A percentile compares a stretch with the other conserved stretches of the same genome.
Conservation (phyloP, 768 basidiomycete genomes). For the Russula abietina region DNA sequence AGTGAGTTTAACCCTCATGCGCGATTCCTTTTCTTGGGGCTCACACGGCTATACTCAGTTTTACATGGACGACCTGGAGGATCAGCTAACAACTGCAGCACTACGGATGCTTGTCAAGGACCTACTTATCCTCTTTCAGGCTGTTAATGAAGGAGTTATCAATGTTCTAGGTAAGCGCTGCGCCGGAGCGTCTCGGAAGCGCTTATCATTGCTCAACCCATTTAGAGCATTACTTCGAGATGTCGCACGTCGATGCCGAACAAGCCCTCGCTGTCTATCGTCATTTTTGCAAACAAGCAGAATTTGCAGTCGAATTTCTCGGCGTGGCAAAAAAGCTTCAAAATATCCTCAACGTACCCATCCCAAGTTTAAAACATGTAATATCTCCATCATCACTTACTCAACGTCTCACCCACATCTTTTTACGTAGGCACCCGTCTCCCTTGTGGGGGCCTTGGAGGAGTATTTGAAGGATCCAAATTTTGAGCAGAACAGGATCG, state of each 20-base stretch:
- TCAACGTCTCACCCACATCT: neutral
- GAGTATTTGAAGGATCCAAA: constrained; percentile 96
- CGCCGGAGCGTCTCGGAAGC: constrained; percentile 33
- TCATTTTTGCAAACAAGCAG: constrained; percentile 90
- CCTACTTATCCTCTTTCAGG: constrained; percentile 90
- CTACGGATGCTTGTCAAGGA: constrained; percentile 95
- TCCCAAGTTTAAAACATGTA: constrained; percentile 91
- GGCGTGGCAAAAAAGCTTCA: constrained; percentile 89
- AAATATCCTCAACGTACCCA: constrained; percentile 86
- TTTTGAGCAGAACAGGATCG: constrained; percentile 90
- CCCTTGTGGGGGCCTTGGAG: constrained; percentile 86
- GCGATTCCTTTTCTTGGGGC: neutral
- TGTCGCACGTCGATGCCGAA: constrained; percentile 89
- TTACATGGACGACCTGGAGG: constrained; percentile 88
- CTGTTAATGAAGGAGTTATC: constrained; percentile 91
- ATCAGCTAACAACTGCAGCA: constrained; percentile 83
- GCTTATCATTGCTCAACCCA: neutral
- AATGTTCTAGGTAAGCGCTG: constrained; percentile 60
- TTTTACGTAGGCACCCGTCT: constrained; percentile 73
- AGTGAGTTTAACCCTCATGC: constrained; percentile 36
- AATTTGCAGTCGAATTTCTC: constrained; percentile 87
- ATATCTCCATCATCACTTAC: constrained; percentile 27
- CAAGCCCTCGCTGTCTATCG: constrained; percentile 85
- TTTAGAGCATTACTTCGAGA: constrained; percentile 93
- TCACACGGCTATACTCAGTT: constrained; percentile 47